Conservation (phyloP, 768 basidiomycete genomes). For the Serendipita indica region DNA sequence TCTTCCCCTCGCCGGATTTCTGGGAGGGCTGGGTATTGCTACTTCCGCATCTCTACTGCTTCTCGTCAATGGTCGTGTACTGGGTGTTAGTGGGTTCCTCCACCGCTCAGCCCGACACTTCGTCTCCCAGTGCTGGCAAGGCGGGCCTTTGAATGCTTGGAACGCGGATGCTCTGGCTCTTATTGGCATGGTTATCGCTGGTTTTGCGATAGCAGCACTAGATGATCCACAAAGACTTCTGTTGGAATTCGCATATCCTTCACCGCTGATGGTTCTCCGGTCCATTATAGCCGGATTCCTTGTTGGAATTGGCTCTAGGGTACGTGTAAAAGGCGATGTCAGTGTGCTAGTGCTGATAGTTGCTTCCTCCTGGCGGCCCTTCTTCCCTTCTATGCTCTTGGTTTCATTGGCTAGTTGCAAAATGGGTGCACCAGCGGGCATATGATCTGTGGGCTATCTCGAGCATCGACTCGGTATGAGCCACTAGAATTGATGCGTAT, state of each 20-base stretch:
- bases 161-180: too few relatives aligned
- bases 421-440: constrained; percentile 51
- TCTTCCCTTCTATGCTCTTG: too few relatives aligned
- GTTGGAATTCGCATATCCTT: too few relatives aligned
- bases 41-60: constrained; percentile 38
- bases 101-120: constrained; percentile 31
- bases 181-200: too few relatives aligned
- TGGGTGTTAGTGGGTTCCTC: constrained; percentile 49
- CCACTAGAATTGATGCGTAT: neutral
- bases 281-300: constrained; percentile 33
- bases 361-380: too few relatives aligned
- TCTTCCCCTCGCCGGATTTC: constrained; percentile 19
- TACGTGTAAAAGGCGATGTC: neutral
- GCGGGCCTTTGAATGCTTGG: too few relatives aligned
- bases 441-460: constrained; percentile 47
- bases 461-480: constrained; percentile 38
- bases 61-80: constrained; percentile 38
- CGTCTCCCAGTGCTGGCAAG: neutral
- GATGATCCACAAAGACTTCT: too few relatives aligned
- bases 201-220: too few relatives aligned
- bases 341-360: neutral
- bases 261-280: too few relatives aligned
- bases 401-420: constrained; percentile 29
- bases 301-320: constrained; percentile 42
- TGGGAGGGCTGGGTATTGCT: constrained; percentile 40